Evolutionary conservation across 2,329 filamentous ascomycete species (phyloP), one percentile per base, ranked within the genome.

Genomic region (Ophiostoma triangulosporum): DNA sequence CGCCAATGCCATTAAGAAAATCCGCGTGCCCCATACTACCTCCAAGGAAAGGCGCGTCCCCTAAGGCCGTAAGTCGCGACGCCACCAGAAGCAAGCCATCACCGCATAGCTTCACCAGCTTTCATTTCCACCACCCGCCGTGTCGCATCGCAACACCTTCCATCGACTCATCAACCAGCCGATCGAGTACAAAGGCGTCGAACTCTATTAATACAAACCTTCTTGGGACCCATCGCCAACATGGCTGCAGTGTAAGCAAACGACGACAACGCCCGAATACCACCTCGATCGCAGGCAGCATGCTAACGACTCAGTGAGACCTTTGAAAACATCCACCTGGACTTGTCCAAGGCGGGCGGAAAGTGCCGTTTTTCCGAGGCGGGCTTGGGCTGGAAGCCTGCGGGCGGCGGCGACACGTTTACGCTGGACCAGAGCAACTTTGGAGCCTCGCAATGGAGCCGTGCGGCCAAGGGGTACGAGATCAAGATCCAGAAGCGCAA

Each of bases 241-340:
- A 43, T 43, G 38, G 38, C 38, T 43, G 38, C 38, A 43, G 24
- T 43, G 38, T 43, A 43, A 43, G 38, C 24, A 12, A 43, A 11
- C 11, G 32, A 35, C 38, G 20, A 43, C 38, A 12, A 24, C 38
- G 38, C n/a, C n/a, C n/a, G n/a, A n/a, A n/a, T n/a, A 15, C 38
- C 20, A 43, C 38, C 1, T 14, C 17, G 9, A 43, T 20, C 38
- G 12, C 20, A 11, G 15, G 9, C 38, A 11, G 11, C 38, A 43
- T 11, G 24, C 43, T 46, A 20, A 46, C 43, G 9, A 17, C 17
- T 7, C 56, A 84, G 80, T 62, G 93, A 98, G 80, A 93, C 85
- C 66, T 98, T 98, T 71, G 91, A 97, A 66, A 89, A 88, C 70
- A 95, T 97, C 72, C 90, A 93, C 70, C 81, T 98, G 63, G 91